A percentile compares a stretch with the other conserved stretches of the same genome.
phyloP scores from a whole-genome alignment of 805 yeast genomes.

The Pichia occidentalis region DNA sequence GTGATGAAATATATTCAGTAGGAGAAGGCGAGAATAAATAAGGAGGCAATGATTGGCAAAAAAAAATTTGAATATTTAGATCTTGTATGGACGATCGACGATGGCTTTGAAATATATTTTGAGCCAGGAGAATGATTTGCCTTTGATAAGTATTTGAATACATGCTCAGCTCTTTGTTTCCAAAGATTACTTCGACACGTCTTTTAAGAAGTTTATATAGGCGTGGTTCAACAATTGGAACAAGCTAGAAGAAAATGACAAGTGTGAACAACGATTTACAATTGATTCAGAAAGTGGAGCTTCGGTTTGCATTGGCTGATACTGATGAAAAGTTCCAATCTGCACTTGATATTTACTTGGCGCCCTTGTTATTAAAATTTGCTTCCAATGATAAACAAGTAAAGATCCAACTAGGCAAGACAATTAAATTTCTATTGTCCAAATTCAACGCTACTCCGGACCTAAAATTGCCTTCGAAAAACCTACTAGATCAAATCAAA shows the following conservation, averaged over 20 bases:
- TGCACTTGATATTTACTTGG: slow-evolving; percentile 53
- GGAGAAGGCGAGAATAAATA: too few relatives aligned
- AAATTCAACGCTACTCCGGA: slow-evolving; percentile 51
- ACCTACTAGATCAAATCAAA: slow-evolving; percentile 59
- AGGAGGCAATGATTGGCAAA: too few relatives aligned
- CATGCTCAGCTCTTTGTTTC: too few relatives aligned
- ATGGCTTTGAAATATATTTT: too few relatives aligned
- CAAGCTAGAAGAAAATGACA: slow-evolving; percentile 15
- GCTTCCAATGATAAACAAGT: slow-evolving; percentile 64
- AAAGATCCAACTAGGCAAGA: slow-evolving; percentile 53
- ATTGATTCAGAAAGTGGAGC: slow-evolving; percentile 71
- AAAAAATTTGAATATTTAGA: too few relatives aligned
- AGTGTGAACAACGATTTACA: slow-evolving; percentile 43
- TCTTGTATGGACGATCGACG: too few relatives aligned
- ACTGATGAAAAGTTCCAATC: slow-evolving; percentile 58
- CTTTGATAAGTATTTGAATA: too few relatives aligned
- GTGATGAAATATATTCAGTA: too few relatives aligned
- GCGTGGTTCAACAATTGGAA: too few relatives aligned
- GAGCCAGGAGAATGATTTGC: too few relatives aligned
- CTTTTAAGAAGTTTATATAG: too few relatives aligned
- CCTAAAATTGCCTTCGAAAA: slow-evolving; percentile 57
- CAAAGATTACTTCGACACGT: too few relatives aligned
- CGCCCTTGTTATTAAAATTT: slow-evolving; percentile 74
- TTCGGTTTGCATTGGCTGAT: slow-evolving; percentile 70
- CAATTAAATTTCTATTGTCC: slow-evolving; percentile 60